These are phyloP conservation scores for Wickerhamomyces sydowiorum DNA, from an alignment of 805 yeast species.

Conservation along the genomic window DNA sequence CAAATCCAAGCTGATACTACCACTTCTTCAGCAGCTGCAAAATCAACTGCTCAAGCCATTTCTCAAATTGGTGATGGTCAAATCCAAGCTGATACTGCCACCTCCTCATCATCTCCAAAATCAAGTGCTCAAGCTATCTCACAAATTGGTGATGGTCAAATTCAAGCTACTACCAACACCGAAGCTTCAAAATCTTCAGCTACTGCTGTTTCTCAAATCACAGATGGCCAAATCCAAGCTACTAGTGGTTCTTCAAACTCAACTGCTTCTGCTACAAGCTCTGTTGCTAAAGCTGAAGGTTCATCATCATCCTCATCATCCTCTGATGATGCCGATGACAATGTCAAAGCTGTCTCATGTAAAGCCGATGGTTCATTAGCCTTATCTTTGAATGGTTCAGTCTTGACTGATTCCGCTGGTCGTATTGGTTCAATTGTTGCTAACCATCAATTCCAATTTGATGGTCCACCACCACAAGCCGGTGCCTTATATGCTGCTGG, in stretches of 20 bases:
- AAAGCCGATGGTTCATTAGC: slow-evolving; percentile 40
- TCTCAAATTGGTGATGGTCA: slow-evolving; percentile 55
- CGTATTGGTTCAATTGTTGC: slow-evolving; percentile 72
- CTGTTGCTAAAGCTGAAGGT: slow-evolving; percentile 9
- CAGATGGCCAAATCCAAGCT: slow-evolving; percentile 8
- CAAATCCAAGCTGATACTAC: slow-evolving; percentile 22
- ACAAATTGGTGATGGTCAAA: slow-evolving; percentile 55
- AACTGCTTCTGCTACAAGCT: slow-evolving; percentile 16
- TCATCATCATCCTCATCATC: no score
- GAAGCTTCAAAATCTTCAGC: slow-evolving; percentile 4
- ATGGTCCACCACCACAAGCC: slow-evolving; percentile 76
- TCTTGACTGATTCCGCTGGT: slow-evolving; percentile 48
- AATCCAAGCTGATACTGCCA: slow-evolving; percentile 40
- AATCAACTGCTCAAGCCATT: slow-evolving; percentile 23
- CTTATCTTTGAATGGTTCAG: slow-evolving; percentile 41
- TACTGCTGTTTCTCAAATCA: slow-evolving; percentile 2
- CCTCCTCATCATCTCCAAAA: slow-evolving; percentile 23
- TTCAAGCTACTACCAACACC: slow-evolving; percentile 30
- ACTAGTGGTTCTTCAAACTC: slow-evolving; percentile 14
- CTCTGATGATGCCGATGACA: slow-evolving; percentile 3
- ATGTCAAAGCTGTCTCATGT: slow-evolving; percentile 32
- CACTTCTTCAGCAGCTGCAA: neutral
- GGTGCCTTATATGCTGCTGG: slow-evolving; percentile 62
- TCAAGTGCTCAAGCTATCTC: slow-evolving; percentile 26
- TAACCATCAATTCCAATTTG: slow-evolving; percentile 74